These are phyloP conservation scores for Penicillium sp. DNA, from an alignment of 2,329 filamentous ascomycete genomes.

Conservation along the genomic window DNA sequence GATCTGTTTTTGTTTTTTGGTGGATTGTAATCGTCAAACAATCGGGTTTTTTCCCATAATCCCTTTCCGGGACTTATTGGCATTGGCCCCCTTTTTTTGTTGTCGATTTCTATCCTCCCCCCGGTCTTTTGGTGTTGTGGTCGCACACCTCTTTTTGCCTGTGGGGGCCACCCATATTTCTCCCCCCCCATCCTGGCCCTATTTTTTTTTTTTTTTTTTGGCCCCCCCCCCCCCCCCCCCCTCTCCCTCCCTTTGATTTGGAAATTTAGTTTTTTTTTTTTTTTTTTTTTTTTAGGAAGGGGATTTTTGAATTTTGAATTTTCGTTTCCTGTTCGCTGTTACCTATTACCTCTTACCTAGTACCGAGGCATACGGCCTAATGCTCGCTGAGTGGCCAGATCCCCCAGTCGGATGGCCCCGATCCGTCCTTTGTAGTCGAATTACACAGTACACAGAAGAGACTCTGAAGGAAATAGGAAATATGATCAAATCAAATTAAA, in stretches of 20 bases:
- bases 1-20: constrained; percentile 19
- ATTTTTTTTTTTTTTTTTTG: too few relatives aligned
- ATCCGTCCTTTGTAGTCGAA: constrained; percentile 21
- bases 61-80: constrained; percentile 13
- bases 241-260: constrained; percentile 10
- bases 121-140: not conserved
- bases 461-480: constrained; percentile 6
- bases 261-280: constrained; percentile 8
- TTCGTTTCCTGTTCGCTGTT: not conserved
- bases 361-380: not conserved
- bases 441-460: constrained; percentile 2
- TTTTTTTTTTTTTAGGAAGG: constrained; percentile 15
- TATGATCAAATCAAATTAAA: constrained; percentile 14
- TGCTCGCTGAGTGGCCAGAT: constrained; percentile 12
- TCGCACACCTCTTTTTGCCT: constrained; percentile 11
- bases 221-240: constrained; percentile 12
- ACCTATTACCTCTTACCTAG: too few relatives aligned
- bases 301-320: not conserved
- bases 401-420: constrained; percentile 31
- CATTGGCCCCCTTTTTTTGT: constrained; percentile 12
- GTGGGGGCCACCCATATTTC: constrained; percentile 17
- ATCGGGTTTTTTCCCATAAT: constrained; percentile 19
- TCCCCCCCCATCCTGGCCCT: constrained; percentile 22
- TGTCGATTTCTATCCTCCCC: constrained; percentile 16
- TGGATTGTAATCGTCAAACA: constrained; percentile 14